These are phyloP conservation scores for Kodamaea jinghongensis DNA, from an alignment of 805 yeast genomes.

Conservation along the genomic window DNA sequence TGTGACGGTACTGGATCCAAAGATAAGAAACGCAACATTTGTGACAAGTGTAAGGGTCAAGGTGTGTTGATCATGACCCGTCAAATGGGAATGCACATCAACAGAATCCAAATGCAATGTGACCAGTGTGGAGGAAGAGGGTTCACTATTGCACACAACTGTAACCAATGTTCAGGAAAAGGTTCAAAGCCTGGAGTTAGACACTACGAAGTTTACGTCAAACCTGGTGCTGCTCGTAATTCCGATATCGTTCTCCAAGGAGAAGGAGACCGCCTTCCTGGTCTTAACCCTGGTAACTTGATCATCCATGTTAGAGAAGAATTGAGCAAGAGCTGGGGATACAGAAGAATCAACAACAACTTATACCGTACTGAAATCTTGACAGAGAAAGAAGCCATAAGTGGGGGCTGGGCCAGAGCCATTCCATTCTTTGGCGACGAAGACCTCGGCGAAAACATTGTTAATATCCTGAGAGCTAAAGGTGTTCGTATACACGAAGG, in stretches of 20 bases:
- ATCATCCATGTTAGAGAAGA: conserved; percentile 60
- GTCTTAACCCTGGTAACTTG: conserved; percentile 78
- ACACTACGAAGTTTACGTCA: conserved; percentile 57
- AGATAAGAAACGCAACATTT: conserved; percentile 67
- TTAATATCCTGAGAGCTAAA: conserved; percentile 43
- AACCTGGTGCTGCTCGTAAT: conserved; percentile 68
- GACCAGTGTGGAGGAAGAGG: conserved; percentile 82
- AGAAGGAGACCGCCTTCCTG: conserved; percentile 84
- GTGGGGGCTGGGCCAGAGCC: conserved; percentile 78
- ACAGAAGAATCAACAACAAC: conserved; percentile 71
- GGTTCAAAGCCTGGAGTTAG: conserved; percentile 59
- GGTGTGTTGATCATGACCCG: conserved; percentile 66
- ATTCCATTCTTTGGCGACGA: conserved; percentile 66
- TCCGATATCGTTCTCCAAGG: conserved; percentile 60
- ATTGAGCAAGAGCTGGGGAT: conserved; percentile 65
- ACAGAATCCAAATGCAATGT: conserved; percentile 77
- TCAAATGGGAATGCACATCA: conserved; percentile 88
- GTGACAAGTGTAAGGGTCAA: conserved; percentile 69
- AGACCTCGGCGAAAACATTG: conserved; percentile 32
- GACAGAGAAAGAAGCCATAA: conserved; percentile 64
- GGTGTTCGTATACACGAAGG: conserved; percentile 62
- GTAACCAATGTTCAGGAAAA: conserved; percentile 68
- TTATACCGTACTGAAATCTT: conserved; percentile 81
- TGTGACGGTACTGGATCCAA: conserved; percentile 86
- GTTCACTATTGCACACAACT: conserved; percentile 56